Evolutionary conservation across 257 asterid species (phyloP).

Genomic region (Fraxinus excelsior): DNA sequence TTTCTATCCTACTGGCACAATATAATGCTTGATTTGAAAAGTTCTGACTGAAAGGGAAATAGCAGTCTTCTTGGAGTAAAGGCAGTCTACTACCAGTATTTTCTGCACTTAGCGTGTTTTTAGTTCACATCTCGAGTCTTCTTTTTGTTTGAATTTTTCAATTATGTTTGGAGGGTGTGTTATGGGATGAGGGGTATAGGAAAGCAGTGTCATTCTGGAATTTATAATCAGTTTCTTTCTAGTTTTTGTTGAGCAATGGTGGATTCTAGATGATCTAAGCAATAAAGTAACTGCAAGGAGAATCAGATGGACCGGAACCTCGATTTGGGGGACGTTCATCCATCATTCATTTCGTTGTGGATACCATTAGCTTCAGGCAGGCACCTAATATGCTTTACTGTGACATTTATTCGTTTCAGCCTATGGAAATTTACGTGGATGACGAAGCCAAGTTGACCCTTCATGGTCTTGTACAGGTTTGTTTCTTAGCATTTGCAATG

Average conservation of each 20-base stretch:
- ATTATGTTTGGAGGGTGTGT: conserved; percentile 3
- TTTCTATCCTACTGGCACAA: conserved; percentile 33
- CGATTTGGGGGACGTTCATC: conserved; percentile 39
- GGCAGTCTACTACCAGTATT: conserved; percentile 17
- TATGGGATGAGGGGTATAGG: conserved; percentile 11
- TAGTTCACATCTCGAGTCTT: conserved; percentile 11
- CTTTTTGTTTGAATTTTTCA: background rate
- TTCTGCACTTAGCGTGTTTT: conserved; percentile 17
- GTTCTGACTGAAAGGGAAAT: conserved; percentile 25
- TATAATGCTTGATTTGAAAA: conserved; percentile 29
- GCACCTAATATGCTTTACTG: conserved; percentile 84
- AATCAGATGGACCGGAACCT: conserved; percentile 50
- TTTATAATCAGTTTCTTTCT: conserved; percentile 22
- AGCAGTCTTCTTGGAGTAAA: conserved; percentile 16
- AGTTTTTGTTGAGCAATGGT: conserved; percentile 26
- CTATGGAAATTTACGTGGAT: conserved; percentile 97
- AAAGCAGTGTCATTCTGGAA: conserved; percentile 12
- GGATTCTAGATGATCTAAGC: conserved; percentile 32
- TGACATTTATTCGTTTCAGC: conserved; percentile 88
- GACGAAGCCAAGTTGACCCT: conserved; percentile 97
- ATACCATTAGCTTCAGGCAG: conserved; percentile 56
- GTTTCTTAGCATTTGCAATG: conserved; percentile 1
- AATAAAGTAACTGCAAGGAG: conserved; percentile 43
- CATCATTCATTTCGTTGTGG: conserved; percentile 72
- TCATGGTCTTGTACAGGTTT: conserved; percentile 96